A percentile compares a stretch with the other conserved stretches of the same genome.
Conservation (phyloP, 306 rosid genomes). For the Hippophae gyantsensis region DNA sequence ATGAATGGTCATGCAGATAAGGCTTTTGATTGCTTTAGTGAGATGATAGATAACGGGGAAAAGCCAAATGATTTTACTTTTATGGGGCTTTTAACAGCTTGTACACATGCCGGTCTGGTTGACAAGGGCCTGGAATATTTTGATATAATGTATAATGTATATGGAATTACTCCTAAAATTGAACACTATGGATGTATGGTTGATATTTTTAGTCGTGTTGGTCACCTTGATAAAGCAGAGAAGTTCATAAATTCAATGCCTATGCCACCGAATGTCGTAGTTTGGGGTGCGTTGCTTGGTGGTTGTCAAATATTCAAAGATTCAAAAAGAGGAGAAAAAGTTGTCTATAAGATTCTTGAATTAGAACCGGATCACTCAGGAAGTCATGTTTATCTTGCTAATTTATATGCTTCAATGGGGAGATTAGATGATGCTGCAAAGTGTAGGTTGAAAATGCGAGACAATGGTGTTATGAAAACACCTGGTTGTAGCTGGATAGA, state of each 20-base stretch:
- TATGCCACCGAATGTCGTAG: slow-evolving; percentile 28
- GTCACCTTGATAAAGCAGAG: slow-evolving; percentile 29
- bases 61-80: slow-evolving; percentile 31
- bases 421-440: slow-evolving; percentile 30
- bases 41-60: slow-evolving; percentile 20
- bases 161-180: slow-evolving; percentile 24
- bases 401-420: slow-evolving; percentile 27
- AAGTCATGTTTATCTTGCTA: slow-evolving; percentile 30
- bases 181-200: slow-evolving; percentile 35
- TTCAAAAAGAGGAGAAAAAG: slow-evolving; percentile 20
- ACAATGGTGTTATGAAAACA: slow-evolving; percentile 15
- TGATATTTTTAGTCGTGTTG: slow-evolving; percentile 33
- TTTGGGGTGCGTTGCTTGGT: slow-evolving; percentile 37
- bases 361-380: slow-evolving; percentile 36
- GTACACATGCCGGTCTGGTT: slow-evolving; percentile 31
- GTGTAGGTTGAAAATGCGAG: slow-evolving; percentile 27
- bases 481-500: slow-evolving; percentile 32
- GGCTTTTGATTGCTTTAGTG: slow-evolving; percentile 20
- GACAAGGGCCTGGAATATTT: slow-evolving; percentile 27
- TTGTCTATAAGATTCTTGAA: slow-evolving; percentile 20
- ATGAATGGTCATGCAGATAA: slow-evolving; percentile 31
- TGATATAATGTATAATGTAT: slow-evolving; percentile 15
- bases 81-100: slow-evolving; percentile 32
- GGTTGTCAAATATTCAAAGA: slow-evolving; percentile 29
- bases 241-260: slow-evolving; percentile 24